A percentile compares a stretch with the other conserved stretches of the same genome.
Evolutionary conservation across 257 asterid species (phyloP).

Genomic region (Nicotiana tabacum): DNA sequence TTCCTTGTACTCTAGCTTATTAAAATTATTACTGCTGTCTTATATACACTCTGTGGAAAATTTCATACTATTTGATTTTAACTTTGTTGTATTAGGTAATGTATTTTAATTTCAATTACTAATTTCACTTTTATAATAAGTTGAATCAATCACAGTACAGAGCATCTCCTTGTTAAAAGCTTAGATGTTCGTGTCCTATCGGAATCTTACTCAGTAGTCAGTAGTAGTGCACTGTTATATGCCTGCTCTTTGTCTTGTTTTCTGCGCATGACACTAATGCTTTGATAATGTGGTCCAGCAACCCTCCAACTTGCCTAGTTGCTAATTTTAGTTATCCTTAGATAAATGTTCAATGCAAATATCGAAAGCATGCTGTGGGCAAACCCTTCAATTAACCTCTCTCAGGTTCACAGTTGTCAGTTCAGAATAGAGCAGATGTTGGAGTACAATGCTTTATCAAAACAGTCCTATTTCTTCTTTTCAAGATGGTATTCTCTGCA

Average conservation of each 20-base stretch:
- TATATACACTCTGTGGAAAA: too few species aligned
- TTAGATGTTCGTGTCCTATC: neutral
- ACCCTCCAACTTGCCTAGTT: neutral
- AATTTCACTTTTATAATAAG: too few species aligned
- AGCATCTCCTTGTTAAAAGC: neutral
- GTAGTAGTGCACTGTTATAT: constrained; percentile 6
- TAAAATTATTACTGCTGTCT: too few species aligned
- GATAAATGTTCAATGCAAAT: neutral
- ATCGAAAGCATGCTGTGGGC: neutral
- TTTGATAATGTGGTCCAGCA: constrained; percentile 13
- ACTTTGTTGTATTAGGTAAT: too few species aligned
- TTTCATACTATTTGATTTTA: too few species aligned
- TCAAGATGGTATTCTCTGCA: neutral
- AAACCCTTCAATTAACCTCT: neutral
- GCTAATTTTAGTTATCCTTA: neutral
- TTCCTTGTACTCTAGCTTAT: neutral
- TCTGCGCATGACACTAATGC: constrained; percentile 14
- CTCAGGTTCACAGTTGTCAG: neutral
- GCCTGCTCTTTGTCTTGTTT: constrained; percentile 7
- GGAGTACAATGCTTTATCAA: neutral
- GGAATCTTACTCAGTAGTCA: constrained; percentile 12
- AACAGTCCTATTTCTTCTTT: neutral
- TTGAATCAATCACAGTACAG: neutral
- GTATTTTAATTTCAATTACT: too few species aligned
- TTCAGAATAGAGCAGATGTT: neutral